phyloP scores from a whole-genome alignment of 2,329 filamentous ascomycete genomes.

The Colletotrichum lini region DNA sequence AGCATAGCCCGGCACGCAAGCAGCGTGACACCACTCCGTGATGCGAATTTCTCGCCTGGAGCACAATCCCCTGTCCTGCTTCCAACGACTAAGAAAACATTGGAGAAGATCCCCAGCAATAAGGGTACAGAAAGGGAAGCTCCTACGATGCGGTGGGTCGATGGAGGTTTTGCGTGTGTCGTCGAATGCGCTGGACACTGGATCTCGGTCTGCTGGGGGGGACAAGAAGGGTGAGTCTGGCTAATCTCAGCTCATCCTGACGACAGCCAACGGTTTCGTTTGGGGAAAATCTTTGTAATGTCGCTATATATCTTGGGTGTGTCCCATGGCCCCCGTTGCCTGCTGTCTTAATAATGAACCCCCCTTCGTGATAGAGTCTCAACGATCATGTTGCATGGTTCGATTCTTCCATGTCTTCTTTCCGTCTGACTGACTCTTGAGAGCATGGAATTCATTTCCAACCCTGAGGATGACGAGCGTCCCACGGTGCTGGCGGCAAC shows the following conservation, averaged over 20 bases:
- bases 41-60: background rate
- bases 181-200: background rate
- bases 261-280: no score
- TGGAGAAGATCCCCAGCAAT: no score
- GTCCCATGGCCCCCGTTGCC: no score
- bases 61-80: background rate
- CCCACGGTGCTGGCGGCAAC: slow-evolving; percentile 58
- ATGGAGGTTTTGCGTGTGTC: background rate
- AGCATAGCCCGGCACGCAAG: background rate
- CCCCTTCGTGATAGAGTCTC: no score
- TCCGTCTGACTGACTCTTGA: background rate
- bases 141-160: background rate
- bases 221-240: background rate
- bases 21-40: no score
- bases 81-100: no score
- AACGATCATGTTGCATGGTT: no score
- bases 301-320: no score
- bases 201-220: background rate
- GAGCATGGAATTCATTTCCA: slow-evolving; percentile 44
- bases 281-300: no score
- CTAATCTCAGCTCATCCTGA: background rate
- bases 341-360: no score
- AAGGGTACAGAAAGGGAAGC: background rate
- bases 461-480: slow-evolving; percentile 54
- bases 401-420: slow-evolving; percentile 44